Percentiles rank a stretch among this genome's conserved stretches.
Evolutionary conservation across 495 filamentous ascomycete genomes (phyloP).

Genomic region (Clavariopsis aquatica): DNA sequence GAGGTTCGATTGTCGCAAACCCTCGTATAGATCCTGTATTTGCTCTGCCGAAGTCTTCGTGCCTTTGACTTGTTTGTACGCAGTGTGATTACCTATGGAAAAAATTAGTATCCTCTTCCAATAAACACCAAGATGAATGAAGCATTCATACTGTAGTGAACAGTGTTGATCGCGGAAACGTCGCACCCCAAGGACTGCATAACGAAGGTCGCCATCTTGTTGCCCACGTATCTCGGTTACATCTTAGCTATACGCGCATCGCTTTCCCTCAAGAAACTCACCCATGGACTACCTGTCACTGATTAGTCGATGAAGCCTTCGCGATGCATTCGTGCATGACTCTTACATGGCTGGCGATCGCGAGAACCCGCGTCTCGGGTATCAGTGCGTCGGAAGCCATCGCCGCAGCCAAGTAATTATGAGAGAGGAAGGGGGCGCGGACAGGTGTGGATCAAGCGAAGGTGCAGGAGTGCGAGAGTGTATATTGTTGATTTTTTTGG

Average conservation of each 20-base stretch:
- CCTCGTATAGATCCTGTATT: conserved; percentile 81
- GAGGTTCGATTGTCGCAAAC: conserved; percentile 77
- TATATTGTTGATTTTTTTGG: conserved; percentile 31
- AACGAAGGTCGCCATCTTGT: conserved; percentile 89
- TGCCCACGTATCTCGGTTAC: conserved; percentile 81
- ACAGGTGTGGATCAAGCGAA: neutral
- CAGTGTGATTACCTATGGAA: conserved; percentile 81
- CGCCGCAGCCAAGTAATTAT: conserved; percentile 38
- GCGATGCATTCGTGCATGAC: conserved; percentile 9
- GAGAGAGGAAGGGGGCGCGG: neutral
- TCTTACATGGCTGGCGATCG: conserved; percentile 96
- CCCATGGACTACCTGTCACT: conserved; percentile 47
- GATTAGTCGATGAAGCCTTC: conserved; percentile 19
- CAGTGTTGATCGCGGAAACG: conserved; percentile 88
- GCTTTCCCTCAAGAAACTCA: conserved; percentile 47
- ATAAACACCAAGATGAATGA: neutral
- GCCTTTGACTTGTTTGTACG: conserved; percentile 83
- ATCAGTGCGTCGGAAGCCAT: conserved; percentile 47
- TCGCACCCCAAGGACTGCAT: conserved; percentile 93
- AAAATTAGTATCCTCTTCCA: conserved; percentile 14
- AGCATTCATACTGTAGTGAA: conserved; percentile 74
- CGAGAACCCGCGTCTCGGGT: conserved; percentile 84
- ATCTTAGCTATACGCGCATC: conserved; percentile 44
- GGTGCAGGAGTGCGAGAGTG: neutral
- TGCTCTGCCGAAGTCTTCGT: conserved; percentile 76